Base-by-base conservation (phyloP, 768 basidiomycete species). In the Mrakia frigida region DNA sequence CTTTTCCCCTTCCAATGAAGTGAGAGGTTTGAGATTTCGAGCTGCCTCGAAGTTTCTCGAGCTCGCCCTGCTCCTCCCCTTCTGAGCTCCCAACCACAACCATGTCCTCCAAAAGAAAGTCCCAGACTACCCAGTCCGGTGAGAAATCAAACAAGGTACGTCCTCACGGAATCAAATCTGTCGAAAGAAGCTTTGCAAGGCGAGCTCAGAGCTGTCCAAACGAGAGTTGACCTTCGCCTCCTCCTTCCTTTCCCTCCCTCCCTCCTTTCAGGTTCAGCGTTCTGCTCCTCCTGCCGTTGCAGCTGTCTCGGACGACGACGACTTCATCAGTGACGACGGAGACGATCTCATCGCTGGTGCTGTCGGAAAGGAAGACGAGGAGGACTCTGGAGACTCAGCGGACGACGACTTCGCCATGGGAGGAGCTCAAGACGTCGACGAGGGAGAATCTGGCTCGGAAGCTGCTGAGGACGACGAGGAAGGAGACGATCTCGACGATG, bases 311-410 rank as follows among this genome's bases (percentile, higher is more conserved):
- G 53, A 73, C n/a, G 78, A 80, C 61, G 73, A 80, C 37, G 78
- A 73, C 46, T 80, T 79, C 50, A 78, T 78, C 73, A 70, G 67
- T 11, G 79, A 80, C 65, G 78, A 79, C 70, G 79, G 79, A 69
- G 78, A 79, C 41, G 79, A 80, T 39, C 70, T 79, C 39, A 68
- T 80, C 41, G 70, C 77, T 0, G n/a, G 60, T 21, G 73, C 79
- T 3, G 78, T 67, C n/a, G 74, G 74, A 23, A 74, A 65, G 39
- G 43, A 75, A 37, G 70, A 76, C 41, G 77, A 74, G 28, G 79
- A 76, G 23, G 78, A 78, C 68, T 74, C 74, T 5, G 80, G 72
- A 33, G 80, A 78, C 61, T 70, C 73, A 6, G 77, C 78, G 25
- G 77, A 69, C 21, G 78, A 75, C 35, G 70, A 63, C 37, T 37